Evolutionary conservation across 78 protist genomes (phyloP).

Genomic region (Chrysochromulina parva): DNA sequence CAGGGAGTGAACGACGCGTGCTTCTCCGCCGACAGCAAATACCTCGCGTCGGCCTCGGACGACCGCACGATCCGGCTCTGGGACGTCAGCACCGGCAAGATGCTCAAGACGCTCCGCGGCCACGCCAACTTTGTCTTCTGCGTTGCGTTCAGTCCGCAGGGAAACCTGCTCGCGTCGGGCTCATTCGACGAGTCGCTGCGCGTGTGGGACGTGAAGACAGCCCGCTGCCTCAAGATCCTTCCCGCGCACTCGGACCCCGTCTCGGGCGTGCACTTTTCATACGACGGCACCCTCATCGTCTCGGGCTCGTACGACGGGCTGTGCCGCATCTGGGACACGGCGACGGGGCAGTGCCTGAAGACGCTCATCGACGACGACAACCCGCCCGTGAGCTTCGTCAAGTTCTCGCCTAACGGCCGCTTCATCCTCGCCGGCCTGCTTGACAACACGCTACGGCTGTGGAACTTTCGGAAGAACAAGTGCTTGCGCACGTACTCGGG

Average conservation of each 20-base stretch:
- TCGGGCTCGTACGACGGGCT: slow-evolving; percentile 48
- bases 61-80: slow-evolving; percentile 79
- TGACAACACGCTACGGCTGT: slow-evolving; percentile 71
- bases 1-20: slow-evolving; percentile 75
- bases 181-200: slow-evolving; percentile 87
- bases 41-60: slow-evolving; percentile 81
- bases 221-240: slow-evolving; percentile 48
- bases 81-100: slow-evolving; percentile 61
- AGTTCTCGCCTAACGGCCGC: slow-evolving; percentile 86
- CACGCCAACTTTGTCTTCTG: slow-evolving; percentile 84
- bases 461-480: slow-evolving; percentile 74
- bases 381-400: slow-evolving; percentile 76
- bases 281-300: slow-evolving; percentile 89
- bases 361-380: slow-evolving; percentile 78
- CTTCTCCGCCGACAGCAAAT: slow-evolving; percentile 68
- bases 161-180: slow-evolving; percentile 71
- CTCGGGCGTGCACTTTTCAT: slow-evolving; percentile 81
- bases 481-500: slow-evolving; percentile 80
- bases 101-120: slow-evolving; percentile 69
- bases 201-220: slow-evolving; percentile 62
- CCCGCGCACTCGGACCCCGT: slow-evolving; percentile 93
- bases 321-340: slow-evolving; percentile 88
- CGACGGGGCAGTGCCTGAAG: slow-evolving; percentile 80
- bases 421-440: slow-evolving; percentile 79
- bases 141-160: slow-evolving; percentile 77